Percentiles rank a stretch among this genome's conserved stretches.
Evolutionary conservation across 2,329 filamentous ascomycete species (phyloP).

Genomic region (Clonostachys rosea): DNA sequence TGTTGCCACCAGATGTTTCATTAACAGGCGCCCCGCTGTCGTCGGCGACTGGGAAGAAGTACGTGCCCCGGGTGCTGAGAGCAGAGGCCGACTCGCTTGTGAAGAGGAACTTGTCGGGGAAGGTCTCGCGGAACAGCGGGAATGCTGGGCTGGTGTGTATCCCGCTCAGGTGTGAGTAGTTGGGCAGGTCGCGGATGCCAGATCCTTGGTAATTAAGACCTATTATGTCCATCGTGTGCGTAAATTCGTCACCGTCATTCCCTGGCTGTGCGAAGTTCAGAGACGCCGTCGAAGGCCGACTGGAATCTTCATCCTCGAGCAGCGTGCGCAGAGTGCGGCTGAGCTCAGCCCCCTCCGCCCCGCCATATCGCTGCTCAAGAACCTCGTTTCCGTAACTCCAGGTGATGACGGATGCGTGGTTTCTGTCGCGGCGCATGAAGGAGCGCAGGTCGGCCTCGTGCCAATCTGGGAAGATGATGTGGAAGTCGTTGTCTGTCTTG

Average conservation of each 20-base stretch:
- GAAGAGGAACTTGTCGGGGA: constrained; percentile 41
- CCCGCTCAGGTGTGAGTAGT: constrained; percentile 19
- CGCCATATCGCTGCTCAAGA: constrained; percentile 32
- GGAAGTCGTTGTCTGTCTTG: constrained; percentile 44
- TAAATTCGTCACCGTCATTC: constrained; percentile 26
- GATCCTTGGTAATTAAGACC: constrained; percentile 53
- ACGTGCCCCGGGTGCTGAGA: constrained; percentile 44
- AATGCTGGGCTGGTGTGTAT: constrained; percentile 23
- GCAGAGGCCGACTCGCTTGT: constrained; percentile 35
- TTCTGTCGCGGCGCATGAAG: constrained; percentile 48
- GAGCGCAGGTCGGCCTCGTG: constrained; percentile 44
- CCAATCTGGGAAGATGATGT: constrained; percentile 47
- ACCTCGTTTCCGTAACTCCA: constrained; percentile 54
- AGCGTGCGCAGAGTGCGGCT: constrained; percentile 32
- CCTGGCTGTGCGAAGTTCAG: constrained; percentile 39
- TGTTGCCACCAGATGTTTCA: constrained; percentile 30
- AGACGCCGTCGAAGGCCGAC: constrained; percentile 34
- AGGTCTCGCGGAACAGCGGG: constrained; percentile 34
- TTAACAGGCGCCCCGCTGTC: constrained; percentile 28
- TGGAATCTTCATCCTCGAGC: constrained; percentile 38
- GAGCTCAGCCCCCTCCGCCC: constrained; percentile 18
- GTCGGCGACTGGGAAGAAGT: constrained; percentile 43
- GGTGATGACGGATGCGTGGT: constrained; percentile 45
- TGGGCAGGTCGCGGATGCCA: constrained; percentile 26
- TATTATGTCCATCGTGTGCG: constrained; percentile 37